Evolutionary conservation across 768 basidiomycete species (phyloP).

Genomic region (Agaricus sinodeliciosus): DNA sequence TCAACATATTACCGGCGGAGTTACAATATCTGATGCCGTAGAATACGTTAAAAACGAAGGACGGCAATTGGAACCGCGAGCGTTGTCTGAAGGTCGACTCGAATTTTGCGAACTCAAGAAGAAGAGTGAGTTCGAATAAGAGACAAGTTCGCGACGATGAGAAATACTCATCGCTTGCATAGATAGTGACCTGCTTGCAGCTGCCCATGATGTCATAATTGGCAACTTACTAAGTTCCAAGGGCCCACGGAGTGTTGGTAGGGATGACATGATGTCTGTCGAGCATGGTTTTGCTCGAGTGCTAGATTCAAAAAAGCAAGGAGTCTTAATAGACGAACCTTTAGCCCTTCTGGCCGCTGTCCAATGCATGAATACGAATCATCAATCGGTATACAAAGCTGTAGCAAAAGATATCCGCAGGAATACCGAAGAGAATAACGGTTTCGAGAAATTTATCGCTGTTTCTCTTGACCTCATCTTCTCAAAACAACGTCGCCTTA

Average conservation of each 20-base stretch:
- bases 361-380: constrained; percentile 32
- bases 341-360: constrained; percentile 36
- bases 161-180: neutral
- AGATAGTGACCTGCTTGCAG: constrained; percentile 31
- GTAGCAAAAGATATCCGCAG: constrained; percentile 29
- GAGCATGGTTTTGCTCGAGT: constrained; percentile 42
- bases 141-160: too few relatives aligned
- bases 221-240: constrained; percentile 35
- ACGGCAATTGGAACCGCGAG: constrained; percentile 17
- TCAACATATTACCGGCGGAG: constrained; percentile 28
- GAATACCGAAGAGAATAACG: constrained; percentile 27
- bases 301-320: constrained; percentile 29
- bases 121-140: constrained; percentile 25
- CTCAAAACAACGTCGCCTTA: constrained; percentile 20
- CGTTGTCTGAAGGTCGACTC: constrained; percentile 29
- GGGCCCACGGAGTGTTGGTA: constrained; percentile 27
- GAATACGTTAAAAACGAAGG: constrained; percentile 24
- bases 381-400: constrained; percentile 28
- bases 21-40: constrained; percentile 30
- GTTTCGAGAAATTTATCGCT: constrained; percentile 38
- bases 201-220: constrained; percentile 29
- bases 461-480: constrained; percentile 34
- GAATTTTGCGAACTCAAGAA: constrained; percentile 36
- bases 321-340: constrained; percentile 35
- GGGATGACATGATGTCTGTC: constrained; percentile 33